These are phyloP conservation scores for Ambrosiella xylebori DNA, from an alignment of 2,329 filamentous ascomycete species.

Conservation along the genomic window DNA sequence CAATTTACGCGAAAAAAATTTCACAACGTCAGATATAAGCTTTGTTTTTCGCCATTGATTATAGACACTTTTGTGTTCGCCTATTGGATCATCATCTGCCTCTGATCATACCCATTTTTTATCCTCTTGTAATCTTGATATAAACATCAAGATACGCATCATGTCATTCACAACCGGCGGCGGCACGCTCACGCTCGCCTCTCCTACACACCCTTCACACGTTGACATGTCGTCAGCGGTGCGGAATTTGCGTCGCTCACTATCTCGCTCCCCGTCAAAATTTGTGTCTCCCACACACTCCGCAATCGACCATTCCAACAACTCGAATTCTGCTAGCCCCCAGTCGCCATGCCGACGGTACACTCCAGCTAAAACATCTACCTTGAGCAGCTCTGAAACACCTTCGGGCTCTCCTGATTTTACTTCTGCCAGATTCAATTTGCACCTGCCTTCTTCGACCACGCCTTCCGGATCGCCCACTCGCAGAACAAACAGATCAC, in stretches of 20 bases:
- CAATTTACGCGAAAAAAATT: too few relatives aligned
- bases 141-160: conserved; percentile 15
- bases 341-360: conserved; percentile 35
- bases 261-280: conserved; percentile 89
- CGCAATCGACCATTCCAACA: conserved; percentile 27
- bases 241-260: conserved; percentile 65
- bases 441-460: conserved; percentile 2
- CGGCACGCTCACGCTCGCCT: conserved; percentile 71
- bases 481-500: conserved; percentile 14
- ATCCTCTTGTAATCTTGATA: neutral
- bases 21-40: too few relatives aligned
- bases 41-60: too few relatives aligned
- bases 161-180: conserved; percentile 43
- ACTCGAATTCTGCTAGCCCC: conserved; percentile 35
- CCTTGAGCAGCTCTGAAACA: conserved; percentile 8
- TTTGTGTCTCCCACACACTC: conserved; percentile 26
- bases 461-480: conserved; percentile 15
- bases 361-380: conserved; percentile 14
- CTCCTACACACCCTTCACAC: conserved; percentile 66
- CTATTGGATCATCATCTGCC: too few relatives aligned
- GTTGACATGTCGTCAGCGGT: conserved; percentile 71
- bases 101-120: neutral
- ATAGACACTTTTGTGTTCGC: too few relatives aligned
- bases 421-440: conserved; percentile 3
- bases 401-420: conserved; percentile 6